Conservation (phyloP, 768 basidiomycete genomes). For the Amanita phalloides region DNA sequence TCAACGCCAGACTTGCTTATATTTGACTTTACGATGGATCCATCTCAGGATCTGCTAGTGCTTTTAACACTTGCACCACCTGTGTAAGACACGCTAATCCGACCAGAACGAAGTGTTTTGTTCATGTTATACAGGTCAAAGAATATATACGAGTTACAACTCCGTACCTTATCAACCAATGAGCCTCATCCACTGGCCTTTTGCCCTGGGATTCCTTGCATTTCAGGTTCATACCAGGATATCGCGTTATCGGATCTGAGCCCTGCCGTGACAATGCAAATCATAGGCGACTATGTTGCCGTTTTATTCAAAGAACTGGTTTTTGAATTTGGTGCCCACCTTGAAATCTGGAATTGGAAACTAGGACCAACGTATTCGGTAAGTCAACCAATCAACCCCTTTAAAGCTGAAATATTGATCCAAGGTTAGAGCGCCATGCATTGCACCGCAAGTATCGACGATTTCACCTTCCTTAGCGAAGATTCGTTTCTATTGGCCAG, state of each 20-base stretch:
- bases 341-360: constrained; percentile 45
- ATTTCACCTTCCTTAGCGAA: constrained; percentile 39
- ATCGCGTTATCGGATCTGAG: constrained; percentile 21
- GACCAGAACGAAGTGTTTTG: background rate
- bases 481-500: constrained; percentile 36
- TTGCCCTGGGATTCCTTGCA: constrained; percentile 25
- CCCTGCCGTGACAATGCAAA: constrained; percentile 33
- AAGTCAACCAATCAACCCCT: constrained; percentile 10
- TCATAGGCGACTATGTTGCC: constrained; percentile 34
- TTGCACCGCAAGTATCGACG: constrained; percentile 35
- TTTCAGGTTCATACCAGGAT: constrained; percentile 19
- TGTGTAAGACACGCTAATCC: constrained; percentile 22
- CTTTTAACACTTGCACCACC: constrained; percentile 32
- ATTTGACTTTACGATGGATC: constrained; percentile 50
- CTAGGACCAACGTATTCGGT: constrained; percentile 29
- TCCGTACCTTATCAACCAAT: constrained; percentile 41
- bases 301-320: constrained; percentile 38
- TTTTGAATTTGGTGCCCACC: constrained; percentile 27
- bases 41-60: constrained; percentile 40
- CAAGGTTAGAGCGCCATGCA: constrained; percentile 26
- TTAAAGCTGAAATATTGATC: background rate
- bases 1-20: constrained; percentile 29
- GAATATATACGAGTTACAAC: constrained; percentile 36
- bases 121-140: constrained; percentile 20
- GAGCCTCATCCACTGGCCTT: constrained; percentile 36